Evolutionary conservation across 208 protist species (phyloP), one percentile per base, ranked within the genome.

Genomic region (Crithidia thermophila): DNA sequence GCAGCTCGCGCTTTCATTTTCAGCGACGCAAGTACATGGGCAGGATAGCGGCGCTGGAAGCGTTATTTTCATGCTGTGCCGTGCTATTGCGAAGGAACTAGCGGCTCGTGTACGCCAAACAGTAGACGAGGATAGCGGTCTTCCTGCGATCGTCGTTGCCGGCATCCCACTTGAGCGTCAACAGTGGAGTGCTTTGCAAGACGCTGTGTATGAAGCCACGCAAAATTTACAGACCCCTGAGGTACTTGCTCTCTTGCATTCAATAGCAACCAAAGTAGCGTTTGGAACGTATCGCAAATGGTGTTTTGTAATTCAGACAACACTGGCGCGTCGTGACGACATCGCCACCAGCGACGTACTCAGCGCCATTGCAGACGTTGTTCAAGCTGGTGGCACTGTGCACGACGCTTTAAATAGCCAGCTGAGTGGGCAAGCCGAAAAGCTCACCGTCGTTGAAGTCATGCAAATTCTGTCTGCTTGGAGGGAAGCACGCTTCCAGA

Each of bases 1-100:
- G 9, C 39, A 58, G n/a, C 36, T 74, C 31, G 58, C 21, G 13
- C 20, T 45, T 1, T 42, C 49, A 4, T 66, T 74, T 37, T 67
- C n/a, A n/a, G n/a, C n/a, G n/a, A n/a, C n/a, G n/a, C n/a, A n/a
- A n/a, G n/a, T n/a, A n/a, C n/a, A n/a, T n/a, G n/a, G n/a, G n/a
- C n/a, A n/a, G n/a, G n/a, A n/a, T n/a, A n/a, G n/a, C n/a, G n/a
- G n/a, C n/a, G n/a, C n/a, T n/a, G n/a, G n/a, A n/a, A n/a, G n/a
- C n/a, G n/a, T n/a, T n/a, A n/a, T n/a, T n/a, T n/a, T n/a, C n/a
- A n/a, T n/a, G n/a, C n/a, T n/a, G n/a, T 53, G 20, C 18, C 51
- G 42, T 9, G 37, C 47, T 16, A 10, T 65, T 40, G 46, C 59
- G 1, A 25, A 46, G n/a, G 51, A 62, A 33, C 14, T 74, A 20